These are phyloP conservation scores for Aciculosporium take DNA, from an alignment of 2,329 filamentous ascomycete species.

Conservation along the genomic window DNA sequence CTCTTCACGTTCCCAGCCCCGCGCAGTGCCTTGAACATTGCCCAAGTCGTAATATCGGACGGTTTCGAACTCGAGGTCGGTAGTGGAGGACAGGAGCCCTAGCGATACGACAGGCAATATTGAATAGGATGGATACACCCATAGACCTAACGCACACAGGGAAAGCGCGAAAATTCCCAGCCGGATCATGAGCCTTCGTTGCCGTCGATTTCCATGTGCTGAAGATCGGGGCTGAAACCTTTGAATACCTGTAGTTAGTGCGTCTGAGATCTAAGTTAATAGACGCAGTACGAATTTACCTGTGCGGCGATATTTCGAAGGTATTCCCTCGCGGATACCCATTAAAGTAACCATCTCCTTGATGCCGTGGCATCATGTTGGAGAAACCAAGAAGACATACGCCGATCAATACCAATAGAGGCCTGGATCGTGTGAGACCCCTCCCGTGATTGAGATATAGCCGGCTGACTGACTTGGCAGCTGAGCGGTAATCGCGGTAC, in stretches of 20 bases:
- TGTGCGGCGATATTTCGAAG: slow-evolving; percentile 80
- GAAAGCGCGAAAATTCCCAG: slow-evolving; percentile 45
- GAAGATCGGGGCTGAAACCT: slow-evolving; percentile 70
- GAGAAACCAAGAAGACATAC: slow-evolving; percentile 18
- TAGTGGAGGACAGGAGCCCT: slow-evolving; percentile 51
- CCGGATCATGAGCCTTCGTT: slow-evolving; percentile 58
- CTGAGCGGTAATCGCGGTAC: not conserved
- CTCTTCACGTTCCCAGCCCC: slow-evolving; percentile 93
- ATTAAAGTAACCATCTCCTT: slow-evolving; percentile 61
- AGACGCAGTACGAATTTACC: slow-evolving; percentile 47
- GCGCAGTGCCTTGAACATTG: slow-evolving; percentile 78
- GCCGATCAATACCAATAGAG: slow-evolving; percentile 5
- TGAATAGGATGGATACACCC: slow-evolving; percentile 56
- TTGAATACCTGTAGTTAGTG: not conserved
- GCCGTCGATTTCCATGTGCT: slow-evolving; percentile 54
- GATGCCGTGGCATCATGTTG: slow-evolving; percentile 78
- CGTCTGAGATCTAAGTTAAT: not conserved
- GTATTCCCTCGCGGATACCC: slow-evolving; percentile 66
- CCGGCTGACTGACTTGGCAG: not conserved
- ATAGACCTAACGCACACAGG: slow-evolving; percentile 54
- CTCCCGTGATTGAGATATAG: not conserved
- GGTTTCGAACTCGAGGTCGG: slow-evolving; percentile 74
- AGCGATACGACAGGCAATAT: slow-evolving; percentile 51
- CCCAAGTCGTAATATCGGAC: slow-evolving; percentile 94
- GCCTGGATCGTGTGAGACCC: not conserved